Base-by-base conservation (phyloP, 1,139 yeast genomes). In the Kazachstania sp. region DNA sequence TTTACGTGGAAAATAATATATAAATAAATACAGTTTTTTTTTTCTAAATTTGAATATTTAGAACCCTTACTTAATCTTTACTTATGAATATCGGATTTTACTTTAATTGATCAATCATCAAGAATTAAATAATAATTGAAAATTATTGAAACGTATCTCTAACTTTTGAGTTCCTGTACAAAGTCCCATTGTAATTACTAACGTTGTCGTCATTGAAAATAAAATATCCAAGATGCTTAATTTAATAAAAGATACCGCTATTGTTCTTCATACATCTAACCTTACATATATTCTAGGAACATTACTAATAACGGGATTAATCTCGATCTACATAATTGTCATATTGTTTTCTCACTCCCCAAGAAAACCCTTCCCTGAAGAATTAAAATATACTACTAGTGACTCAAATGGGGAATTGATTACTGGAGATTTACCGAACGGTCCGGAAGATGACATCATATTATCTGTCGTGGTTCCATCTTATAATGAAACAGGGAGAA, bases 381-480 rank as follows among this genome's bases (percentile, higher is more conserved):
- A 85, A 62, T 65, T 73, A 47, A 61, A 61, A 44, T 85, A 78
- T 60, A 59, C 54, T 34, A 67, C 80, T 4, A 64, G 67, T 50
- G 69, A 61, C 42, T 54, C 52, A 2, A 64, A 68, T 45, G 61
- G 57, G 13, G 45, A 46, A 2, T 18, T 49, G 3, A 42, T 44
- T 23, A 53, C 40, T 30, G 61, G 55, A 11, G 30, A 49, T 20
- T 57, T 65, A 37, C 55, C 61, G 32, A 48, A 56, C 43, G 46
- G 54, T 34, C 37, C 56, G 45, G 48, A 60, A 39, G 68, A 61
- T 34, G 61, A 51, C 13, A 64, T 83, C 26, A 74, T 74, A 38
- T 58, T 90, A 43, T 80, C 94, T 36, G 82, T 92, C 30, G 87
- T 94, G 13, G 77, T 92, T 16, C 98, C 98, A 9, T 88, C 97